Conservation (phyloP, 306 rosid genomes). For the Trifolium dubium region DNA sequence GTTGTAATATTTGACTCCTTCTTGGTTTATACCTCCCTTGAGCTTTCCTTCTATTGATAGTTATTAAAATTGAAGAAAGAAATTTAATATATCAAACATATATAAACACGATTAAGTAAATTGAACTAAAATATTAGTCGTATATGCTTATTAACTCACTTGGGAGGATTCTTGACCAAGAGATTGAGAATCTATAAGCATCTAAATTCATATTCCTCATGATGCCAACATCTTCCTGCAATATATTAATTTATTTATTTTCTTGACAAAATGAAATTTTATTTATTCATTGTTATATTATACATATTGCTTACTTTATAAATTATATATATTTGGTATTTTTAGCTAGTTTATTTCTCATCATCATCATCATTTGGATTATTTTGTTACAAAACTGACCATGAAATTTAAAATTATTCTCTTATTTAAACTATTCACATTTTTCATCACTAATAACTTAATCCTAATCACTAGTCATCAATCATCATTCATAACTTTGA, state of each 20-base stretch:
- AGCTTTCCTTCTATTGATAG: conserved; percentile 53
- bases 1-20: conserved; percentile 62
- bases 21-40: conserved; percentile 58
- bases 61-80: background rate
- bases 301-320: no score
- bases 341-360: background rate
- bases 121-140: background rate
- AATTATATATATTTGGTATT: no score
- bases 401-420: no score
- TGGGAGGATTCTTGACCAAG: conserved; percentile 75
- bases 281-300: no score
- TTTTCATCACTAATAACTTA: background rate
- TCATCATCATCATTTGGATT: background rate
- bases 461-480: background rate
- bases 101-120: background rate
- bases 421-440: background rate
- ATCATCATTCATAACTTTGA: background rate
- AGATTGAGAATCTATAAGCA: conserved; percentile 71
- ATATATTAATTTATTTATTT: background rate
- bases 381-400: background rate
- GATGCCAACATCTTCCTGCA: conserved; percentile 65
- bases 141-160: conserved; percentile 45
- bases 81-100: background rate
- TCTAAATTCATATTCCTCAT: conserved; percentile 61
- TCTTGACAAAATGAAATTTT: no score